Evolutionary conservation across 2,329 filamentous ascomycete genomes (phyloP), one percentile per base, ranked within the genome.

Genomic region (Parascedosporium putredinis): DNA sequence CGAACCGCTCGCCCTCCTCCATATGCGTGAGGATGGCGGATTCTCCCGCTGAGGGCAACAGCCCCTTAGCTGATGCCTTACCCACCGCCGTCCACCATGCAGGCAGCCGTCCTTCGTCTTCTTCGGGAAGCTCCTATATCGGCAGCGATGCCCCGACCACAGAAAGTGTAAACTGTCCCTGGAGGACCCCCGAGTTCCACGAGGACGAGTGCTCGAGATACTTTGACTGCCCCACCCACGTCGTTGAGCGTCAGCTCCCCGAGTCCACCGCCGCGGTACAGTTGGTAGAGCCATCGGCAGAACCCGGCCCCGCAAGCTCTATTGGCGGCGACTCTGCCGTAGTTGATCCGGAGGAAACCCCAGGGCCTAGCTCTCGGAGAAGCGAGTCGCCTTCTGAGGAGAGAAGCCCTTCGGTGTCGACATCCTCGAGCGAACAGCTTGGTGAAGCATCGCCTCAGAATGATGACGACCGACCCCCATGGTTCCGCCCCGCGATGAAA

Each of bases 181-280:
- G 68, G 63, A 65, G 64, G 46, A 70, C 63, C 8, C 20, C 57
- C 16, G 59, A 61, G 12, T 70, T 64, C 42, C 56, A 69, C 54
- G 64, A 70, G 47, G 63, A 67, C 45, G 72, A 75, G 58, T 74
- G 72, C 56, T 64, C 65, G 9, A 66, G 65, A 44, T 75, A 65
- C 57, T 67, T 72, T 51, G 73, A 76, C 59, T 75, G 72, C 40
- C 73, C 72, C 27, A 67, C 70, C 3, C 73, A 76, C 51, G 53
- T 62, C 16, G 55, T 71, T 43, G 67, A 68, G 56, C 65, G 72
- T 47, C 57, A 56, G 24, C 52, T 64, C 18, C 66, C 66, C 5
- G 47, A 49, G 5, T 7, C 47, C n/a, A n/a, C n/a, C n/a, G n/a
- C n/a, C n/a, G n/a, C n/a, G n/a, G n/a, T n/a, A n/a, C n/a, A n/a